These are phyloP conservation scores for Backusella luteola DNA, from an alignment of 192 early-diverging fungal species.

Conservation along the genomic window DNA sequence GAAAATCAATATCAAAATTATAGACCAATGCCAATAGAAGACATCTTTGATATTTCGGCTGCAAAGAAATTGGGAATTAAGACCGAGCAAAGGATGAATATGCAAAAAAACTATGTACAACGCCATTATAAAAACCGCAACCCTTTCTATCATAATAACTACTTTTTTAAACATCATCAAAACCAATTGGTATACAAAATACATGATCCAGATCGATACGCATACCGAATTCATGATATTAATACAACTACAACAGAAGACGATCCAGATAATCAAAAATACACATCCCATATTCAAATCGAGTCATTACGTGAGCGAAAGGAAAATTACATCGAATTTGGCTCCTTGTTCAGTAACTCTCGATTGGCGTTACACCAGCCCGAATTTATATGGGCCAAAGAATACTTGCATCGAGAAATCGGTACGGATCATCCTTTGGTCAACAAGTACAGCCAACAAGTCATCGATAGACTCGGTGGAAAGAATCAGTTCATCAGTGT, in stretches of 20 bases:
- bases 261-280: not conserved
- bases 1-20: conserved; percentile 12
- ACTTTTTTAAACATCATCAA: not conserved
- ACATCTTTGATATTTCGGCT: conserved; percentile 16
- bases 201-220: conserved; percentile 19
- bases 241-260: not conserved
- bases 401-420: conserved; percentile 27
- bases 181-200: not conserved
- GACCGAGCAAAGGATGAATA: conserved; percentile 19
- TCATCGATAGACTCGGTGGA: conserved; percentile 19
- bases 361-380: conserved; percentile 28
- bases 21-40: conserved; percentile 18
- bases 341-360: conserved; percentile 40
- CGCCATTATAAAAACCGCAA: conserved; percentile 12
- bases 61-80: conserved; percentile 14
- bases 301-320: conserved; percentile 27
- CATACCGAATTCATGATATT: conserved; percentile 11
- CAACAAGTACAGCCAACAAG: conserved; percentile 22
- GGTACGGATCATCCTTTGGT: conserved; percentile 20
- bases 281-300: conserved; percentile 18
- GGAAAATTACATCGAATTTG: conserved; percentile 40
- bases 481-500: conserved; percentile 34
- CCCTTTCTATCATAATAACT: conserved; percentile 7
- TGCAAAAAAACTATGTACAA: conserved; percentile 36
- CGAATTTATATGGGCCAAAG: conserved; percentile 5